Evolutionary conservation across 495 filamentous ascomycete genomes (phyloP).

Genomic region (Tuber calosporum): DNA sequence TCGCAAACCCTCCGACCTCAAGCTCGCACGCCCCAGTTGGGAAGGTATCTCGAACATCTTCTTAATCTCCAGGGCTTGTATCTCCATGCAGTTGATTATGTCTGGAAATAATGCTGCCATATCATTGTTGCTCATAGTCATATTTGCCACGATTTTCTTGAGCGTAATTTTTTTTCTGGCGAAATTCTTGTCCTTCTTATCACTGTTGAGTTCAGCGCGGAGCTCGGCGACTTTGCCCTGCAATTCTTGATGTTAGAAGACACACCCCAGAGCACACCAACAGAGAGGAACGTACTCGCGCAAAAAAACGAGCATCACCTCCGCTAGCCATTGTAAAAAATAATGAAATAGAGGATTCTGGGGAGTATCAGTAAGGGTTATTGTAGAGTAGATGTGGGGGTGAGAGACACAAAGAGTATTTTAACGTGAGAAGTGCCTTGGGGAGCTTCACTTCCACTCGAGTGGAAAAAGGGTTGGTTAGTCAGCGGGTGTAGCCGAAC

Average conservation of each 20-base stretch:
- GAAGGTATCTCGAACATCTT: constrained; percentile 68
- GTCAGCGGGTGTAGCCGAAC: constrained; percentile 9
- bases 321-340: constrained; percentile 63
- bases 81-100: constrained; percentile 87
- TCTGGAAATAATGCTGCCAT: constrained; percentile 98
- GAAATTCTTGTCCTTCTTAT: constrained; percentile 98
- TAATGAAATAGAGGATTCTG: constrained; percentile 31
- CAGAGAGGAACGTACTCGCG: constrained; percentile 59
- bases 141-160: constrained; percentile 99
- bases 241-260: not conserved
- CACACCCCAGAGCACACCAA: not conserved
- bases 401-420: not conserved
- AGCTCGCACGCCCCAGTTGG: not conserved
- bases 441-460: not conserved
- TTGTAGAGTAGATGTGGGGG: constrained; percentile 23
- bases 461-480: not conserved
- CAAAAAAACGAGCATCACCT: constrained; percentile 98
- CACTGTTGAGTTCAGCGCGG: constrained; percentile 84
- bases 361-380: constrained; percentile 7
- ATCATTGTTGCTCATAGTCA: constrained; percentile 99
- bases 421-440: constrained; percentile 1
- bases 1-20: constrained; percentile 7
- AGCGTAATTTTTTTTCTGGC: constrained; percentile 95
- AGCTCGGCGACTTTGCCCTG: constrained; percentile 99
- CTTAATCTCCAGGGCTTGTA: constrained; percentile 94